A percentile compares a stretch with the other conserved stretches of the same genome.
phyloP scores from a whole-genome alignment of 352 stramenopile genomes.

The Nothophytophthora sp. region DNA sequence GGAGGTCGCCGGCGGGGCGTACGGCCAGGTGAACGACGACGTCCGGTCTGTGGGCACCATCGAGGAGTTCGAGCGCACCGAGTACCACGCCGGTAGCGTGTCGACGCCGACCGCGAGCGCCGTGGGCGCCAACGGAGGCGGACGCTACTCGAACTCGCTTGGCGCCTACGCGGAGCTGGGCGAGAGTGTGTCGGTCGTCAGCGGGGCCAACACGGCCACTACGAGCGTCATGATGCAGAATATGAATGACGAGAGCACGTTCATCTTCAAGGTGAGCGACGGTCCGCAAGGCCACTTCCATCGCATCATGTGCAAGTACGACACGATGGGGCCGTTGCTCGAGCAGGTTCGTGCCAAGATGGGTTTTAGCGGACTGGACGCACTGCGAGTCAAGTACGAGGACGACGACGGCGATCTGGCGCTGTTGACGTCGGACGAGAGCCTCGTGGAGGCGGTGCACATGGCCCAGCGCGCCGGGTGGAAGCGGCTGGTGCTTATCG shows the following conservation, averaged over 20 bases:
- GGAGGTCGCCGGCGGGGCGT: conserved; percentile 68
- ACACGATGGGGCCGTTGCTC: conserved; percentile 66
- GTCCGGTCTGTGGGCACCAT: conserved; percentile 85
- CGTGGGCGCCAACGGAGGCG: conserved; percentile 33
- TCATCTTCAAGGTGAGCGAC: conserved; percentile 91
- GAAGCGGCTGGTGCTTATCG: conserved; percentile 83
- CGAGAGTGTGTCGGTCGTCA: conserved; percentile 88
- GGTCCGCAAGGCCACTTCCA: conserved; percentile 80
- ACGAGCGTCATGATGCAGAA: conserved; percentile 78
- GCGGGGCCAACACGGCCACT: conserved; percentile 69
- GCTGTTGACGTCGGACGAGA: conserved; percentile 85
- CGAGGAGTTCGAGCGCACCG: conserved; percentile 88
- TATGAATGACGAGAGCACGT: conserved; percentile 63
- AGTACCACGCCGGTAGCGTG: conserved; percentile 50
- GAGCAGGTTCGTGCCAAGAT: conserved; percentile 87
- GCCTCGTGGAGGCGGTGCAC: conserved; percentile 80
- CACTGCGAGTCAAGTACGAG: conserved; percentile 85
- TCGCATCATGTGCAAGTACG: conserved; percentile 81
- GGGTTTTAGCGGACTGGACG: conserved; percentile 51
- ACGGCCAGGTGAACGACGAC: conserved; percentile 66
- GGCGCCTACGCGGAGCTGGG: conserved; percentile 82
- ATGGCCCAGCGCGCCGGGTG: conserved; percentile 86
- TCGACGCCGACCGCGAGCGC: conserved; percentile 35
- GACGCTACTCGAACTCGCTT: conserved; percentile 51
- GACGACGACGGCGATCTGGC: conserved; percentile 88